Evolutionary conservation across 352 stramenopile genomes (phyloP).

Genomic region (Phytophthora podocarpi): DNA sequence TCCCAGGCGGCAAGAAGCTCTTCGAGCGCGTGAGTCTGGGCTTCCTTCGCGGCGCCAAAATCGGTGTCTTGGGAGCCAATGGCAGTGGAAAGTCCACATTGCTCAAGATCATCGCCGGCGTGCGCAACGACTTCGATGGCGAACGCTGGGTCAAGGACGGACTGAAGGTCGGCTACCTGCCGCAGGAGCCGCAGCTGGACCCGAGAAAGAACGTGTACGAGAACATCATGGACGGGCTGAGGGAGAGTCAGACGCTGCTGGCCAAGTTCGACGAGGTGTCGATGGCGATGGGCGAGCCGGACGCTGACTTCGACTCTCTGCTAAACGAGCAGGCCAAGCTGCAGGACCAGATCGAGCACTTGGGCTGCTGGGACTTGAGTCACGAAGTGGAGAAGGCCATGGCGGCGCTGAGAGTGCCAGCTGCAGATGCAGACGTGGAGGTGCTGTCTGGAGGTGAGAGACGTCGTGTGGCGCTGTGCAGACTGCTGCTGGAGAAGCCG

Average conservation of each 20-base stretch:
- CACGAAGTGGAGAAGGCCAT: constrained; percentile 88
- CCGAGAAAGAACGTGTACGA: constrained; percentile 87
- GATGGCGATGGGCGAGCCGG: constrained; percentile 89
- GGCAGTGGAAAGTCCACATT: constrained; percentile 96
- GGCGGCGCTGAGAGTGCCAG: constrained; percentile 73
- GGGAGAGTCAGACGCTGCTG: constrained; percentile 83
- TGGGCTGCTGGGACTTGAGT: constrained; percentile 83
- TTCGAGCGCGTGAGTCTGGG: constrained; percentile 81
- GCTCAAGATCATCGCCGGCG: constrained; percentile 96
- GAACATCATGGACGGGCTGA: constrained; percentile 91
- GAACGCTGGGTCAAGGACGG: constrained; percentile 89
- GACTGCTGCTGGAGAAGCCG: constrained; percentile 95
- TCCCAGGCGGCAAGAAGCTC: constrained; percentile 84
- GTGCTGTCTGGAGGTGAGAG: constrained; percentile 94
- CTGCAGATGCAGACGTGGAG: constrained; percentile 66
- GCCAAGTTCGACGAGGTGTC: constrained; percentile 86
- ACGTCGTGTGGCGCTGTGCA: constrained; percentile 94
- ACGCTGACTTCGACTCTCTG: constrained; percentile 89
- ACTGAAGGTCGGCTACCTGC: constrained; percentile 86
- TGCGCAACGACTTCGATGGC: constrained; percentile 85
- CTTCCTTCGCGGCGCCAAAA: constrained; percentile 92
- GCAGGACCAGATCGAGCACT: constrained; percentile 86
- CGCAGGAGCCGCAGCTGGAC: constrained; percentile 88
- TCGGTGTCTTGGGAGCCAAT: constrained; percentile 96
- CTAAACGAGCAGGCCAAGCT: constrained; percentile 86